Evolutionary conservation across 179 eudicot genomes (phyloP), one percentile per base, ranked within the genome.

Genomic region (Heliamphora pulchella): DNA sequence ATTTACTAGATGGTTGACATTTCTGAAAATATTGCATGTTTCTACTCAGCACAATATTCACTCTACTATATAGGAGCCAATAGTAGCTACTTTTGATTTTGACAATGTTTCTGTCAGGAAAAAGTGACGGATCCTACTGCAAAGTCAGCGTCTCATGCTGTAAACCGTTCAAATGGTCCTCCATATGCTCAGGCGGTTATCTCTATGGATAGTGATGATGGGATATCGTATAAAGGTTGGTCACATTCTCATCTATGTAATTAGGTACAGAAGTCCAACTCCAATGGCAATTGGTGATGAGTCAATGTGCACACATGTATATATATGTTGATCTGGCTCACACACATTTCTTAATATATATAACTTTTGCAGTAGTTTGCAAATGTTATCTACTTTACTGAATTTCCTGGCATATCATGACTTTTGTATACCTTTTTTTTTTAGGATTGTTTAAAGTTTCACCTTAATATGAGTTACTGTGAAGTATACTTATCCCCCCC

Each of bases 141-240:
- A 53, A 96, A 92, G 85, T 75, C 90, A 71, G 88, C 87, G 13
- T 81, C 95, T 75, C 93, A 91, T 77, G 81, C 83, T 76, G 82
- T 93, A 77, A 84, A 89, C 57, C 90, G 90, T 78, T 78, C 91
- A 64, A 86, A 85, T 83, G 93, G 90, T 83, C 97, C 90, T 77
- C 85, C 92, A 66, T 90, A 89, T 87, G 81, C 89, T 72, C 85
- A 88, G 77, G 82, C 96, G 44, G 57, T 91, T 63, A 87, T 91
- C 81, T 80, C 96, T 43, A 77, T 90, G 75, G 97, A 92, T 80
- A 84, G 83, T 81, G 98, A 95, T 82, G 98, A 95, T 87, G 98
- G 97, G 47, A 83, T 95, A 80, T 85, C 98, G 50, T 93, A 74
- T 81, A 78, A 89, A 86, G 96, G 99, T 94, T 78, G 65, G 85